Conservation (phyloP, 148 eudicot species). For the Suaeda aralocaspica region DNA sequence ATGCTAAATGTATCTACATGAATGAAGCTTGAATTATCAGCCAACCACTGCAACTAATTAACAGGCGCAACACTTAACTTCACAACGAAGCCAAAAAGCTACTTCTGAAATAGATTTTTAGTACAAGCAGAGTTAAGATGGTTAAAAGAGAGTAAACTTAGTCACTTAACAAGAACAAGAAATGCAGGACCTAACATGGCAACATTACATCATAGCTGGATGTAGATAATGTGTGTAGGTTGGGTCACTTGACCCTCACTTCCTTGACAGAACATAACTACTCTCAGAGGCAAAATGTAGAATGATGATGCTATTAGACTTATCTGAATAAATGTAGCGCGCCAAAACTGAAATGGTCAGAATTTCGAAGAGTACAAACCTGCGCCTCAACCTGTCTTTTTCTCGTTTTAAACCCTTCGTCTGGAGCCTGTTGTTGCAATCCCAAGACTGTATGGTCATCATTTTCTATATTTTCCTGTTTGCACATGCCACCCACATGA, state of each 20-base stretch:
- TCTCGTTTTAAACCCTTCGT: constrained; percentile 47
- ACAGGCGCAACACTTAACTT: not conserved
- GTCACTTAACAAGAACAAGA: not conserved
- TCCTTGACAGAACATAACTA: not conserved
- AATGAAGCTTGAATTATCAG: not conserved
- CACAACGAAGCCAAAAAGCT: not conserved
- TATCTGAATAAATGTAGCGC: not conserved
- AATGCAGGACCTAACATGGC: not conserved
- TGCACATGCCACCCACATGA: constrained; percentile 33
- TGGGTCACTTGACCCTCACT: constrained; percentile 6
- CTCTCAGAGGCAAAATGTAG: not conserved
- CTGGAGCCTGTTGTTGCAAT: constrained; percentile 42
- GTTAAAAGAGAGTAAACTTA: not conserved
- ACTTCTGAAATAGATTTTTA: not conserved
- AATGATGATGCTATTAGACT: not conserved
- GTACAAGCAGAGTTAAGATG: not conserved
- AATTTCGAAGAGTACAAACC: constrained; percentile 37
- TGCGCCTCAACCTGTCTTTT: constrained; percentile 71
- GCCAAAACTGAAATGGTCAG: not conserved
- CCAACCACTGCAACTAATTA: not conserved
- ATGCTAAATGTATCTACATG: not conserved
- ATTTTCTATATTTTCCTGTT: constrained; percentile 34
- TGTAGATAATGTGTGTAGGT: not conserved
- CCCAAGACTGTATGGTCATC: constrained; percentile 36
- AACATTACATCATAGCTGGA: not conserved